phyloP scores from a whole-genome alignment of 176 grass and related monocot species.

The Guadua angustifolia region DNA sequence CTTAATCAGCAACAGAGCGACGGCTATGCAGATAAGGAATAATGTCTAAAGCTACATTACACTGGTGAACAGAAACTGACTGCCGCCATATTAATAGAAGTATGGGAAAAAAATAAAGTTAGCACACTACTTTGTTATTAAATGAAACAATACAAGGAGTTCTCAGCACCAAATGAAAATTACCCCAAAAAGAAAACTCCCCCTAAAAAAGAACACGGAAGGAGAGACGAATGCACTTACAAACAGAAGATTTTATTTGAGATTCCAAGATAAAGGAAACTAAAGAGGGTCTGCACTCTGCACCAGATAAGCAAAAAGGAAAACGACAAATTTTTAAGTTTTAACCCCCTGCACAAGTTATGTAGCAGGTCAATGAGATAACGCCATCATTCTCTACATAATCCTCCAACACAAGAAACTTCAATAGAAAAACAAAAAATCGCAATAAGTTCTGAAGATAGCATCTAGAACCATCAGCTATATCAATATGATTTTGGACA shows the following conservation, averaged over 20 bases:
- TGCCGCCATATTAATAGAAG: not conserved
- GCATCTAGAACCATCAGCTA: not conserved
- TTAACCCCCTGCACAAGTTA: not conserved
- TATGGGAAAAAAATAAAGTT: not conserved
- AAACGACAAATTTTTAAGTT: not conserved
- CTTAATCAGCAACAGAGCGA: slow-evolving; percentile 38
- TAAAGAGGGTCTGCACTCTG: not conserved
- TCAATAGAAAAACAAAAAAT: not conserved
- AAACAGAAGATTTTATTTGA: not conserved
- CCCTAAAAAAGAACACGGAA: not conserved
- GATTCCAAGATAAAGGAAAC: slow-evolving; percentile 20
- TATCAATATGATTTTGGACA: not conserved
- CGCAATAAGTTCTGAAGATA: not conserved
- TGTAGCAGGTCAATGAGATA: slow-evolving; percentile 3
- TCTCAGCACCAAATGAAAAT: slow-evolving; percentile 5
- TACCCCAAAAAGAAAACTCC: not conserved
- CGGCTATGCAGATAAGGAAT: not conserved
- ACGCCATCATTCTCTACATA: not conserved
- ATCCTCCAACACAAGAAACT: not conserved
- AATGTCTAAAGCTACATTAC: slow-evolving; percentile 16
- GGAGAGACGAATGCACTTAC: not conserved
- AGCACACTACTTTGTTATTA: not conserved
- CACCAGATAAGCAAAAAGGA: not conserved
- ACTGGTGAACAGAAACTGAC: slow-evolving; percentile 1
- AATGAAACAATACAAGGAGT: slow-evolving; percentile 21